Base-by-base conservation (phyloP, 2,329 filamentous ascomycete species). In the Exophiala spinifera region DNA sequence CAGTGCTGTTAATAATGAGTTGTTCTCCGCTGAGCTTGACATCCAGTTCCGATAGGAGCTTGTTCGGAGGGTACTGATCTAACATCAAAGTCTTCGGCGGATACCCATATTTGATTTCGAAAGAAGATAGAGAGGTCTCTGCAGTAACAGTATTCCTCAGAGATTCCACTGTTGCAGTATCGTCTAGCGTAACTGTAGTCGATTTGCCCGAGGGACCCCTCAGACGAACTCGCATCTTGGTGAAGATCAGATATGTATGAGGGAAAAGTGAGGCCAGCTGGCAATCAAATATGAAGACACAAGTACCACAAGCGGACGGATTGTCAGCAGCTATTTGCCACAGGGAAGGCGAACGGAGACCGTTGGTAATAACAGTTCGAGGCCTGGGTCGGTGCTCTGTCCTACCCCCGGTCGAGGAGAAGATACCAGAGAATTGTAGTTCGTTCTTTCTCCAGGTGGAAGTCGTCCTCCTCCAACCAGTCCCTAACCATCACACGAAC, bases 101-200 rank as follows among this genome's bases (percentile, higher is more conserved):
- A 64, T 88, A 95, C 33, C 90, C 90, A 72, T 87, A 89, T 76
- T 94, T 96, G 59, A 95, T 75, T 40, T 87, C 82, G 66, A 92
- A 91, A 13, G 77, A 76, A 5, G 76, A 65, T 14, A 92, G 76
- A 3, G 81, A 81, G 1, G 88, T 89, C 65, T 83, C 81, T 46
- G 80, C 73, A 48, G 77, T 78, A 64, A 78, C 75, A 45, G 72
- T 65, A 46, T 56, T 57, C 37, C 59, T 66, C 2, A 78, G 69
- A 28, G 75, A 71, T n/a, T 66, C 66, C 28, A 76, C 64, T 7
- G 73, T 76, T 49, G 88, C 86, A 57, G 81, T 74, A 51, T 90
- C 85, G 33, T 83, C 76, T 23, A 95, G 75, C 14, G 82, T 82
- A 49, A 95, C 73, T 2, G 83, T 86, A 20, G 44, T 51, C 31